phyloP scores from a whole-genome alignment of 169 alveolate genomes.

The Cryptosporidium meleagridis region DNA sequence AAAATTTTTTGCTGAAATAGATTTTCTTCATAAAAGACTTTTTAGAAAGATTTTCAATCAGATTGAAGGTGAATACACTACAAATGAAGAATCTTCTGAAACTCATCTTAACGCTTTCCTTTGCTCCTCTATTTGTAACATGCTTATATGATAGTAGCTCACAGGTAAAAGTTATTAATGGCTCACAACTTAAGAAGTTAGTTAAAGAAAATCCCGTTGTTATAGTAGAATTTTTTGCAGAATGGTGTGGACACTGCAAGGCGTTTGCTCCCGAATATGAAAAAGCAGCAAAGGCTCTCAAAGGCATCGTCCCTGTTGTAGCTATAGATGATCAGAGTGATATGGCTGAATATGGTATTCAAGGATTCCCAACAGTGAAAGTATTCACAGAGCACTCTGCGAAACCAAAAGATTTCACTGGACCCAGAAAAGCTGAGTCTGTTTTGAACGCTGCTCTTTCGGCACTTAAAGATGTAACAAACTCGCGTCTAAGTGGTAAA shows the following conservation, averaged over 20 bases:
- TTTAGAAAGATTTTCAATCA: neutral
- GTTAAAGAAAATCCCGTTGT: constrained; percentile 81
- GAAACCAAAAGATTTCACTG: constrained; percentile 68
- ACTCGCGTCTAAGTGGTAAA: constrained; percentile 75
- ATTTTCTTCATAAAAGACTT: neutral
- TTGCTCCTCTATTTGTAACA: constrained; percentile 25
- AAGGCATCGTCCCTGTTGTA: constrained; percentile 81
- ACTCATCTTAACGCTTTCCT: neutral
- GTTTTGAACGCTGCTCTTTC: constrained; percentile 80
- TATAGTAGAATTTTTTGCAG: constrained; percentile 95
- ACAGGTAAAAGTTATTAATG: constrained; percentile 63
- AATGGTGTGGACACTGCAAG: constrained; percentile 95
- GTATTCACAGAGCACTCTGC: constrained; percentile 80
- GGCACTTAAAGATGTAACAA: constrained; percentile 80
- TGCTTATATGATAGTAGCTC: constrained; percentile 56
- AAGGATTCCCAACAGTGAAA: constrained; percentile 91
- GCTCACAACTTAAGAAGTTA: constrained; percentile 81
- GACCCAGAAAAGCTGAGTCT: constrained; percentile 76
- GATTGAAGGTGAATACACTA: neutral
- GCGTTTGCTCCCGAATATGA: constrained; percentile 89
- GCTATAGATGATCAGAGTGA: constrained; percentile 84
- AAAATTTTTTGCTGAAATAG: neutral
- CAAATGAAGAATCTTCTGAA: neutral
- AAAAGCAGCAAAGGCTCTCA: constrained; percentile 79
- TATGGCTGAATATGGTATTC: constrained; percentile 80